Conservation (phyloP, 331 rosid species). For the Quercus lobata region DNA sequence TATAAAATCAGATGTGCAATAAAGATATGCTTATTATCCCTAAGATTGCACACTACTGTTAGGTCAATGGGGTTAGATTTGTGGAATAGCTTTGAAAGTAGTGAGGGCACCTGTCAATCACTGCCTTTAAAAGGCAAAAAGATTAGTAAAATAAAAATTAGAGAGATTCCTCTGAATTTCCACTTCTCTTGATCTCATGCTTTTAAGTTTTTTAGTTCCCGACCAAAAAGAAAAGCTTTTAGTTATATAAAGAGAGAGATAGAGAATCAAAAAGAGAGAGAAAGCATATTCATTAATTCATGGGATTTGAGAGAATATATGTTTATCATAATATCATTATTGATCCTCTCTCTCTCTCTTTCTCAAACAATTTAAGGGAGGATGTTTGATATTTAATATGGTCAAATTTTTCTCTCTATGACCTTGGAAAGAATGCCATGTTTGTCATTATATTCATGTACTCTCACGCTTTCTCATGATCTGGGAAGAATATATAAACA, state of each 20-base stretch:
- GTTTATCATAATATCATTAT: no score
- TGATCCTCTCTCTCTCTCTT: no score
- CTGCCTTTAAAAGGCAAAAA: constrained; percentile 30
- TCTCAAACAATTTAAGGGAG: no score
- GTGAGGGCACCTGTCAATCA: constrained; percentile 32
- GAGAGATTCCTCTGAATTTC: constrained; percentile 58
- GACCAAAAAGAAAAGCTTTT: constrained; percentile 12
- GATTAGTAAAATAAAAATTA: constrained; percentile 13
- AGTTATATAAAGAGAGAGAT: constrained; percentile 13
- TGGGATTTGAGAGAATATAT: no score
- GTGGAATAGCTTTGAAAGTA: constrained; percentile 29
- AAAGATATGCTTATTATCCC: constrained; percentile 14
- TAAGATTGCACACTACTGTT: constrained; percentile 17
- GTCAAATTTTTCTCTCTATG: no score
- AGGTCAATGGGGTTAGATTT: constrained; percentile 11
- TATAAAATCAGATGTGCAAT: constrained; percentile 14
- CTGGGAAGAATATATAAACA: no score
- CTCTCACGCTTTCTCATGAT: no score
- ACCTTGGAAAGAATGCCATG: no score
- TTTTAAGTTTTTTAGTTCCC: not conserved
- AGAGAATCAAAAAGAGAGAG: not conserved
- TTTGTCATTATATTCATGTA: no score
- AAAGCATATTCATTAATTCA: constrained; percentile 1
- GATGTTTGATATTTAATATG: no score
- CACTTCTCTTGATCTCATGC: constrained; percentile 6